Percentiles rank a stretch among this genome's conserved stretches.
Conservation (phyloP, 345 rosid species). For the Turritis glabra region DNA sequence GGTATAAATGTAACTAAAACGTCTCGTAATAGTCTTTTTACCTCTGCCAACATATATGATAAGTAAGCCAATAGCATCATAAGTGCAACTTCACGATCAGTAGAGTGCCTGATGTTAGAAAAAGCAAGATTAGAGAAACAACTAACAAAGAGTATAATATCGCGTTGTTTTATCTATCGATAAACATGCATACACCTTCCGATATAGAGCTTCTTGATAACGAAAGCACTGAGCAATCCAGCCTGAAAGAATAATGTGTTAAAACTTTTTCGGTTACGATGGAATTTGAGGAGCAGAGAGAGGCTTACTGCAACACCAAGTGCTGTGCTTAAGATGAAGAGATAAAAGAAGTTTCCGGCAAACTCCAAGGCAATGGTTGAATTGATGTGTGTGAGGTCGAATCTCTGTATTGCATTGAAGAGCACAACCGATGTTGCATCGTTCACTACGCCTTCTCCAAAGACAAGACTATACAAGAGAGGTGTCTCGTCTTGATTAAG, state of each 20-base stretch:
- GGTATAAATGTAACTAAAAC: neutral
- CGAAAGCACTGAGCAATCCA: conserved; percentile 87
- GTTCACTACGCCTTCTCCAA: conserved; percentile 97
- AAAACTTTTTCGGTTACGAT: neutral
- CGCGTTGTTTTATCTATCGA: neutral
- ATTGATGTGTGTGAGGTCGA: conserved; percentile 70
- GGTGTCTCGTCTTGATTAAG: conserved; percentile 96
- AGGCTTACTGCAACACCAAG: conserved; percentile 70
- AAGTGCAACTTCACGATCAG: conserved; percentile 93
- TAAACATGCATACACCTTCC: conserved; percentile 62
- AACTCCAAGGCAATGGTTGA: conserved; percentile 56
- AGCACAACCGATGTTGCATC: conserved; percentile 98
- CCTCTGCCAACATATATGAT: conserved; percentile 92
- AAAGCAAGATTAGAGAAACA: neutral
- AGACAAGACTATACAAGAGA: conserved; percentile 79
- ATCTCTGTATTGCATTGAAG: conserved; percentile 86
- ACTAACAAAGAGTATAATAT: neutral
- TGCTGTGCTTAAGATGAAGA: conserved; percentile 76
- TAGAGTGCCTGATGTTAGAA: conserved; percentile 76
- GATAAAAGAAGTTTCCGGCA: conserved; percentile 69
- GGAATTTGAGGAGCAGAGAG: neutral
- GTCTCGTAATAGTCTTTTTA: conserved; percentile 34
- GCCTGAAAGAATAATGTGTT: conserved; percentile 49
- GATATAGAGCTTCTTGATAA: conserved; percentile 80
- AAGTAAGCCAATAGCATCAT: conserved; percentile 96